Evolutionary conservation across 768 basidiomycete species (phyloP).

Genomic region (Boletus eberwhitei): DNA sequence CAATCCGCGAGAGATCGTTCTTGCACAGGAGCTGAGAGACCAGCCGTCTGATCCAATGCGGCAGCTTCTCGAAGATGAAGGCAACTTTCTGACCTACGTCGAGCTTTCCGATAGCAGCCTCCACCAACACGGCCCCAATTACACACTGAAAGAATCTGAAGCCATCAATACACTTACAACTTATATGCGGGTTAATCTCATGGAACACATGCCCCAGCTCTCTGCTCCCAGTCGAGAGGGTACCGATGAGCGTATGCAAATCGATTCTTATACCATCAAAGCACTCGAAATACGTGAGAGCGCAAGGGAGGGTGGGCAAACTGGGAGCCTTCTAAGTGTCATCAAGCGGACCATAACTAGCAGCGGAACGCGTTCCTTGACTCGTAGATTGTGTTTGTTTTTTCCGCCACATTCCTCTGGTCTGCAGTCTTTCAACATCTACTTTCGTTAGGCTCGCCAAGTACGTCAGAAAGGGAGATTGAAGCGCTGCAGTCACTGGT

Average conservation of each 20-base stretch:
- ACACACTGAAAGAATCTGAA: slow-evolving; percentile 41
- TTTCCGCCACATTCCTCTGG: neutral
- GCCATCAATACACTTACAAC: slow-evolving; percentile 62
- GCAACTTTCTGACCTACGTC: slow-evolving; percentile 51
- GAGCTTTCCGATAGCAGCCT: neutral
- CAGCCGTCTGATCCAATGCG: slow-evolving; percentile 45
- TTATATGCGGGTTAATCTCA: slow-evolving; percentile 62
- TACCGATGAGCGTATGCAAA: slow-evolving; percentile 67
- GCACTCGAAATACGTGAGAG: slow-evolving; percentile 83
- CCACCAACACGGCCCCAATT: slow-evolving; percentile 3
- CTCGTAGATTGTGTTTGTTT: slow-evolving; percentile 72
- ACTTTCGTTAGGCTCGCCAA: slow-evolving; percentile 67
- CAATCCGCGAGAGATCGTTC: slow-evolving; percentile 77
- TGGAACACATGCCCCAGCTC: slow-evolving; percentile 75
- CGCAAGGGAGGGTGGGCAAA: slow-evolving; percentile 64
- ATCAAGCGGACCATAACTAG: slow-evolving; percentile 76
- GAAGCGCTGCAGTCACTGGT: slow-evolving; percentile 74
- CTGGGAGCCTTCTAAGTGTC: slow-evolving; percentile 71
- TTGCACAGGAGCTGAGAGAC: slow-evolving; percentile 42
- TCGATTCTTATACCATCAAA: slow-evolving; percentile 85
- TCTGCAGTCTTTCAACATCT: slow-evolving; percentile 14
- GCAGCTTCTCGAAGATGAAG: slow-evolving; percentile 50
- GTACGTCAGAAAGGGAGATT: slow-evolving; percentile 71
- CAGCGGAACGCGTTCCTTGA: slow-evolving; percentile 71
- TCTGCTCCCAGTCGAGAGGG: slow-evolving; percentile 56